Conservation (phyloP, 2,329 filamentous ascomycete species). For the Chaetomium strumarium region DNA sequence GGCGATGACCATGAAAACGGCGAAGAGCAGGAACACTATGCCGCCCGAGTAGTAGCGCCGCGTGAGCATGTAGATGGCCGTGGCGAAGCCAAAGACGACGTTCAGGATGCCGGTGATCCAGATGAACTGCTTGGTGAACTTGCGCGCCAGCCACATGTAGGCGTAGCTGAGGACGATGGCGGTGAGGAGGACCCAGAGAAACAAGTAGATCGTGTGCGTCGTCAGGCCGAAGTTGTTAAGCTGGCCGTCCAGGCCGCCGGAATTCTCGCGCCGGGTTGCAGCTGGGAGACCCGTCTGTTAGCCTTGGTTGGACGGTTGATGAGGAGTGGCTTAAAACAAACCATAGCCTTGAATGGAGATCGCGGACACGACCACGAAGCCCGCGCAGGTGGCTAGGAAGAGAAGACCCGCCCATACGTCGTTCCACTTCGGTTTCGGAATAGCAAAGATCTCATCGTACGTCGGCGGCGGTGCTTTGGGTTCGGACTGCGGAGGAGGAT, state of each 20-base stretch:
- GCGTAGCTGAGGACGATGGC: conserved; percentile 68
- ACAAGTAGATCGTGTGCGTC: conserved; percentile 81
- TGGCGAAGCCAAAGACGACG: conserved; percentile 76
- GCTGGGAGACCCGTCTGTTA: conserved; percentile 24
- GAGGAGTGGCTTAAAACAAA: conserved; percentile 21
- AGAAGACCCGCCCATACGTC: conserved; percentile 85
- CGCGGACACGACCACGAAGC: conserved; percentile 71
- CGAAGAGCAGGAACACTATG: conserved; percentile 80
- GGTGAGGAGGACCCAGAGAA: conserved; percentile 68
- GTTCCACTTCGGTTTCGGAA: conserved; percentile 81
- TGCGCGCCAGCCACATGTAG: conserved; percentile 70
- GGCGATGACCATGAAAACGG: conserved; percentile 71
- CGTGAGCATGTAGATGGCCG: conserved; percentile 78
- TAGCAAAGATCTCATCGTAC: conserved; percentile 77
- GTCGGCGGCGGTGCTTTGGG: conserved; percentile 40
- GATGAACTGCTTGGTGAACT: conserved; percentile 84
- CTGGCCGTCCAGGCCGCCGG: conserved; percentile 67
- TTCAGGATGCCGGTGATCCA: conserved; percentile 90
- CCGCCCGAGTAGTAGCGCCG: conserved; percentile 74
- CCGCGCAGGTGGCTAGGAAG: conserved; percentile 34
- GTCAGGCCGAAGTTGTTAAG: conserved; percentile 61
- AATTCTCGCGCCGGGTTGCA: conserved; percentile 54
- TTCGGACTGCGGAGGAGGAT: conserved; percentile 14
- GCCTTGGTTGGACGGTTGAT: not conserved
- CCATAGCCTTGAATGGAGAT: conserved; percentile 71